Evolutionary conservation across 129 eudicot genomes (phyloP).

Genomic region (Logfia minima): DNA sequence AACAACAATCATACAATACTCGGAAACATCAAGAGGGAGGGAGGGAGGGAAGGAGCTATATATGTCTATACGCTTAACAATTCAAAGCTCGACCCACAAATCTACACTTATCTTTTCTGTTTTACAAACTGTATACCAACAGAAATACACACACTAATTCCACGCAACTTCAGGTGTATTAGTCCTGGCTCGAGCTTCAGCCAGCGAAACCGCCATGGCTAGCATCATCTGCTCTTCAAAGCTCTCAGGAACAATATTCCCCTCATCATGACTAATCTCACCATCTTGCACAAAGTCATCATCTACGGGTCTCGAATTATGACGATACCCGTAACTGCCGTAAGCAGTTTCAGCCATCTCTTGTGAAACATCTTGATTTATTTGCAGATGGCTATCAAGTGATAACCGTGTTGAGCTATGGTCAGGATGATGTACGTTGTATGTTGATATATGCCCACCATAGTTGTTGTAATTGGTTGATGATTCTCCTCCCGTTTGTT

Average conservation of each 20-base stretch:
- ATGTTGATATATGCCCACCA: slow-evolving; percentile 30
- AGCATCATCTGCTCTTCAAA: slow-evolving; percentile 97
- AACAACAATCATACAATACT: slow-evolving; percentile 29
- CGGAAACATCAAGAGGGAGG: neutral
- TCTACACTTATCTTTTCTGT: slow-evolving; percentile 28
- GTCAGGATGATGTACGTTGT: slow-evolving; percentile 45
- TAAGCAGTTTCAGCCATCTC: slow-evolving; percentile 44
- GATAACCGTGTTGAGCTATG: slow-evolving; percentile 42
- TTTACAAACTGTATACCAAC: slow-evolving; percentile 40
- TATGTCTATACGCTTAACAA: slow-evolving; percentile 28
- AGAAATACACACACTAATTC: slow-evolving; percentile 46
- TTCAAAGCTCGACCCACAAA: slow-evolving; percentile 28
- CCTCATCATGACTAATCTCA: slow-evolving; percentile 31
- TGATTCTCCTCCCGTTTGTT: slow-evolving; percentile 59
- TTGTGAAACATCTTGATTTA: slow-evolving; percentile 35
- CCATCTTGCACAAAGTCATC: slow-evolving; percentile 37
- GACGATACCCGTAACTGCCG: slow-evolving; percentile 43
- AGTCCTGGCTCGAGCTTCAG: slow-evolving; percentile 74
- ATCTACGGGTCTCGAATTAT: slow-evolving; percentile 37
- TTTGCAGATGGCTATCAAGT: slow-evolving; percentile 40
- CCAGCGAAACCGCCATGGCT: slow-evolving; percentile 94
- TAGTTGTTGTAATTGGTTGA: slow-evolving; percentile 45
- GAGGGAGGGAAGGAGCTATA: neutral
- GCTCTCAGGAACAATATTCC: slow-evolving; percentile 69
- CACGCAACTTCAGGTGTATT: slow-evolving; percentile 74